phyloP scores from a whole-genome alignment of 2,329 filamentous ascomycete species.

The Trichoderma harzianum region DNA sequence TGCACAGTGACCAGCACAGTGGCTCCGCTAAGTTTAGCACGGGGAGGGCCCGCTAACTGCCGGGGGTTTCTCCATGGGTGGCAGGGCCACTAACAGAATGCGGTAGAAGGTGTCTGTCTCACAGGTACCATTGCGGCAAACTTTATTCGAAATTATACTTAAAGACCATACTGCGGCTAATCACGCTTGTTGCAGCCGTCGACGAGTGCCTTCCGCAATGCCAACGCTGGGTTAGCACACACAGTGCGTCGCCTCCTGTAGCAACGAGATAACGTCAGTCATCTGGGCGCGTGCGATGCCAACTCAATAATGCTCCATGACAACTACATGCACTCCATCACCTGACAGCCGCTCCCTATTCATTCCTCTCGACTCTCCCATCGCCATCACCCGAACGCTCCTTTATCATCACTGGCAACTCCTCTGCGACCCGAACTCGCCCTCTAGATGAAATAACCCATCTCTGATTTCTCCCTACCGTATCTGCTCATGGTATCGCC shows the following conservation, averaged over 20 bases:
- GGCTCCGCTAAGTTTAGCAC: background rate
- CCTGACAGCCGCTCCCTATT: conserved; percentile 14
- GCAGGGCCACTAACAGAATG: background rate
- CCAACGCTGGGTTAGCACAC: background rate
- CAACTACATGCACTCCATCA: conserved; percentile 14
- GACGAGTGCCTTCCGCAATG: background rate
- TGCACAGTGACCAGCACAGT: conserved; percentile 2
- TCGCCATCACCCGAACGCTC: background rate
- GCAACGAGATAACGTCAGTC: conserved; percentile 18
- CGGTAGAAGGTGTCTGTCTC: background rate
- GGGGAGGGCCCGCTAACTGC: background rate
- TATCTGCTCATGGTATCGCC: conserved; percentile 18
- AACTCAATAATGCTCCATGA: conserved; percentile 11
- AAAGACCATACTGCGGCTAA: background rate
- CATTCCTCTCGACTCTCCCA: background rate
- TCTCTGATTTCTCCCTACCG: background rate
- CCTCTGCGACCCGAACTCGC: background rate
- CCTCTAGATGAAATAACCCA: conserved; percentile 16
- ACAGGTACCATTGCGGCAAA: background rate
- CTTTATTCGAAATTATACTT: background rate
- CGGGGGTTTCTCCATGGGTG: background rate
- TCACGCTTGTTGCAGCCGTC: background rate
- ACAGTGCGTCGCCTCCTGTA: conserved; percentile 2
- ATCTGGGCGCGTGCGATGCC: conserved; percentile 11
- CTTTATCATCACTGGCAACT: background rate